A percentile compares a stretch with the other conserved stretches of the same genome.
phyloP scores from a whole-genome alignment of 129 eudicot genomes.

The Gnaphalium uliginosum region DNA sequence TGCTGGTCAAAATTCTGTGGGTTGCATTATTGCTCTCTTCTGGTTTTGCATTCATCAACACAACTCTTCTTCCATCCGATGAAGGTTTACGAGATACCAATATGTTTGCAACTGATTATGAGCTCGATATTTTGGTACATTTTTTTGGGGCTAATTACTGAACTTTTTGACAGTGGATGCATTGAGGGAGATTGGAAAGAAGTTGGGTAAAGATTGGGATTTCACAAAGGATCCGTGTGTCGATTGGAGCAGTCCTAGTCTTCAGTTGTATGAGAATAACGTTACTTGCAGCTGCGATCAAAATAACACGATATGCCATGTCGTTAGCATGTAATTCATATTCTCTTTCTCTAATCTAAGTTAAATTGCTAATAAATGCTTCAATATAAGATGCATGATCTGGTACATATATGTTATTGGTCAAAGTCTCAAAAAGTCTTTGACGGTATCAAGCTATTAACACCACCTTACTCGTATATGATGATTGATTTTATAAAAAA shows the following conservation, averaged over 20 bases:
- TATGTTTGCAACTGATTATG: not conserved
- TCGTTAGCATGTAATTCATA: constrained; percentile 12
- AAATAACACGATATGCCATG: constrained; percentile 23
- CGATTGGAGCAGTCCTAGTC: not conserved
- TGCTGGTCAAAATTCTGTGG: constrained; percentile 22
- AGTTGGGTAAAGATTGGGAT: constrained; percentile 58
- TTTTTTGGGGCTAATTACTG: not conserved
- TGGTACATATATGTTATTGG: too few species aligned
- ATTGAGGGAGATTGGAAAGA: constrained; percentile 41
- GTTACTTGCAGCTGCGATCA: not conserved
- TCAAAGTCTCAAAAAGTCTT: too few species aligned
- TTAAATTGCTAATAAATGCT: not conserved
- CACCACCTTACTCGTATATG: too few species aligned
- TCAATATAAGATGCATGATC: not conserved
- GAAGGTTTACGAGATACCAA: constrained; percentile 28
- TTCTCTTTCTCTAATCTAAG: not conserved
- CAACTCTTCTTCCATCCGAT: constrained; percentile 27
- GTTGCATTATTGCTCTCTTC: constrained; percentile 18
- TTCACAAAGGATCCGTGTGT: constrained; percentile 54
- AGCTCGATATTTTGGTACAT: not conserved
- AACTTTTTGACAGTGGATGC: constrained; percentile 34
- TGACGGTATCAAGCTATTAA: too few species aligned
- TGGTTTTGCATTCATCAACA: constrained; percentile 34
- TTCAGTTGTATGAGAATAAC: not conserved
- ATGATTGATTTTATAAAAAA: too few species aligned